Evolutionary conservation across 2,329 filamentous ascomycete genomes (phyloP), one percentile per base, ranked within the genome.

Genomic region (Alternaria ethzedia): DNA sequence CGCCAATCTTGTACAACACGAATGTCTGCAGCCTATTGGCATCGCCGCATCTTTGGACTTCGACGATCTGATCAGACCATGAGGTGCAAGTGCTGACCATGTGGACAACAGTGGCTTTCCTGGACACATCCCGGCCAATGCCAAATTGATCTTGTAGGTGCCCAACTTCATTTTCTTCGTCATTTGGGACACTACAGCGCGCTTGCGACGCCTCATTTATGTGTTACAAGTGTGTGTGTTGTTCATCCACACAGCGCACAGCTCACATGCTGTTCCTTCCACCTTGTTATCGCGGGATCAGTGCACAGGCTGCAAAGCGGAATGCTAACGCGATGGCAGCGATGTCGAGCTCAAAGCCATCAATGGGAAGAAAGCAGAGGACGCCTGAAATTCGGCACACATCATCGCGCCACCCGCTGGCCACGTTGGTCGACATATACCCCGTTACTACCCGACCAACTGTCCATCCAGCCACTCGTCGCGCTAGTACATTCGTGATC

Each of bases 121-220:
- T 32, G 90, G 89, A 61, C 84, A 90, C 74, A 96, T 97, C 67
- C 93, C 93, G 65, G 81, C 89, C 43, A 88, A 90, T 73, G 83
- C 92, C n/a, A 88, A 86, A 69, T 86, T 97, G 66, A 86, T 96
- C 83, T 96, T 96, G 93, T 96, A 86, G 86, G 92, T 88, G 23
- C 36, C 59, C 52, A 67, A 67, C 20, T 32, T 50, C 32, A 21
- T 60, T 25, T 43, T 58, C 43, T 28, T 45, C n/a, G 36, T 55
- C n/a, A 4, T 46, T 46, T 12, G 30, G 20, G 36, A 58, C n/a
- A 52, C 52, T 57, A 60, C 56, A 60, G 58, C 23, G 47, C 36
- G 25, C 25, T 43, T 11, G 54, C 10, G 47, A 20, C 47, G 28
- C 51, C 46, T 30, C 44, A 26, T 54, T 32, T 47, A 25, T 17